Evolutionary conservation across 2,329 filamentous ascomycete species (phyloP).

Genomic region (Calonectria pseudoturangicola): DNA sequence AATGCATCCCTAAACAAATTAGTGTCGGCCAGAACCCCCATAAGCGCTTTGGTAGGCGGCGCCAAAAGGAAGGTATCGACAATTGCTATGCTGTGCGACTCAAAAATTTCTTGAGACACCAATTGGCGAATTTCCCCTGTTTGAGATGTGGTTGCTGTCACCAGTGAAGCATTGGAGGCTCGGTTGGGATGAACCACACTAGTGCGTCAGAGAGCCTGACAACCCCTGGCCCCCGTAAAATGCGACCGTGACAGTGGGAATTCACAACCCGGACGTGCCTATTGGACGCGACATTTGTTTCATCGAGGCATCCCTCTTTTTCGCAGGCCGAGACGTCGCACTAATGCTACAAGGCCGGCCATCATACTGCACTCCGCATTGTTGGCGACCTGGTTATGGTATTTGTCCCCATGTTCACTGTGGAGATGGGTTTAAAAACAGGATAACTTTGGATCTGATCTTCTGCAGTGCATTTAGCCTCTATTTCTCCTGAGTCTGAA

Average conservation of each 20-base stretch:
- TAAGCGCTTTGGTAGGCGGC: constrained; percentile 22
- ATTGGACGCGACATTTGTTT: neutral
- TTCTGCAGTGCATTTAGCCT: constrained; percentile 1
- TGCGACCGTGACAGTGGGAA: constrained; percentile 1
- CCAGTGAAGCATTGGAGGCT: neutral
- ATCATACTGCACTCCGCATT: constrained; percentile 28
- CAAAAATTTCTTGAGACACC: neutral
- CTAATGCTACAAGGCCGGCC: neutral
- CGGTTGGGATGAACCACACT: constrained; percentile 30
- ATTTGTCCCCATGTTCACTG: neutral
- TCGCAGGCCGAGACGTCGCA: constrained; percentile 14
- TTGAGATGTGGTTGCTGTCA: constrained; percentile 19
- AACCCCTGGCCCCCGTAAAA: constrained; percentile 27
- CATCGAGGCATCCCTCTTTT: neutral
- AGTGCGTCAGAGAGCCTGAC: constrained; percentile 31
- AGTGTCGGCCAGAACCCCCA: constrained; percentile 13
- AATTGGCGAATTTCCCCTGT: constrained; percentile 18
- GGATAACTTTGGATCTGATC: neutral
- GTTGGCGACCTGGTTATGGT: neutral
- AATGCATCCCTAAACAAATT: constrained; percentile 18
- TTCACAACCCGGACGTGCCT: too few species aligned
- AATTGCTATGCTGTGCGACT: neutral
- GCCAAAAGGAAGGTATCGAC: constrained; percentile 14
- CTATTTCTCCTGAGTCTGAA: constrained; percentile 8
- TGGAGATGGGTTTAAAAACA: neutral